phyloP scores from a whole-genome alignment of 2,329 filamentous ascomycete genomes.

The Nothopassalora personata region DNA sequence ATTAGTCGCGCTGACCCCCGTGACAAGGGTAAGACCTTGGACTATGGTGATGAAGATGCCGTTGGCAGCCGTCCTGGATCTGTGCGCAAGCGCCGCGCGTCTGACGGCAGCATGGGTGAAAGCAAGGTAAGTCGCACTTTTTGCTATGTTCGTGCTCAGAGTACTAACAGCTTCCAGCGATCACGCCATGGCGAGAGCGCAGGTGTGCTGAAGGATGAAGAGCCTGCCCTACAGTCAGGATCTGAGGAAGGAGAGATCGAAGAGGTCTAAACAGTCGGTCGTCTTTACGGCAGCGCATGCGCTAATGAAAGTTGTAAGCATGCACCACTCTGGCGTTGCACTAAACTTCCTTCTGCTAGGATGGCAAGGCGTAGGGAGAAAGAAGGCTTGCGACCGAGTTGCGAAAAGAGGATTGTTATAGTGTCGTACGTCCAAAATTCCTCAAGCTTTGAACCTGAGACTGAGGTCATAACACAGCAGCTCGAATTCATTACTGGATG shows the following conservation, averaged over 20 bases:
- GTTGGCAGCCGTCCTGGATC: constrained; percentile 47
- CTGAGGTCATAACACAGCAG: neutral
- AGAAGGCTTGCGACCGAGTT: neutral
- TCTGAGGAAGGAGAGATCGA: constrained; percentile 99
- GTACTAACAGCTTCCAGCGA: constrained; percentile 7
- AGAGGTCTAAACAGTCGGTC: constrained; percentile 49
- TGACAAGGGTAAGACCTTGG: constrained; percentile 77
- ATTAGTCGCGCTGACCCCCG: constrained; percentile 74
- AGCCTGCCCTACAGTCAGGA: constrained; percentile 65
- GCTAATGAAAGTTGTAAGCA: neutral
- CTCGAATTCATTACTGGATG: neutral
- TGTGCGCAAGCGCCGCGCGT: constrained; percentile 62
- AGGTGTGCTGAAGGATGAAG: constrained; percentile 45
- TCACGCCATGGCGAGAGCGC: constrained; percentile 19
- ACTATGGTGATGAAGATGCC: constrained; percentile 72
- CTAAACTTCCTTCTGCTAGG: neutral
- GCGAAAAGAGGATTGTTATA: neutral
- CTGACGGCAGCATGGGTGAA: constrained; percentile 49
- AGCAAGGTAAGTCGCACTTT: constrained; percentile 35
- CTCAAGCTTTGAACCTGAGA: neutral
- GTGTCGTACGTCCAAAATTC: neutral
- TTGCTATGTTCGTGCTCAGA: neutral
- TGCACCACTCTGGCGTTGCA: neutral
- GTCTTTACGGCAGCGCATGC: neutral
- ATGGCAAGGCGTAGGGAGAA: neutral